Percentiles rank a stretch among this genome's conserved stretches.
These are phyloP conservation scores for Thraustotheca clavata DNA, from an alignment of 352 stramenopile species.

Conservation along the genomic window DNA sequence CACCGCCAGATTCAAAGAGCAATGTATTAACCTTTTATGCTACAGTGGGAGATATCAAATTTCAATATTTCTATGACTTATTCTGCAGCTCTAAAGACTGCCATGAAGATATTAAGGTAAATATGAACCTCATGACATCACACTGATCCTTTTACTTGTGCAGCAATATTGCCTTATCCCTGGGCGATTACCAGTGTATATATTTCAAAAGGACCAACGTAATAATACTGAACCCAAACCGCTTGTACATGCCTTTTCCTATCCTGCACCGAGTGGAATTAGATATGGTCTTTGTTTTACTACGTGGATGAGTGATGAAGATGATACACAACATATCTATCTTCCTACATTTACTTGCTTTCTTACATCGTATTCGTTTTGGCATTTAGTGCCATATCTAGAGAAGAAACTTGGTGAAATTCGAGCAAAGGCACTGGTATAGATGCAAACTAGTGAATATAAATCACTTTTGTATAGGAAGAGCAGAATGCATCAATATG, in stretches of 20 bases:
- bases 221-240: neutral
- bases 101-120: neutral
- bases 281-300: slow-evolving; percentile 9
- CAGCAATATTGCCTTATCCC: slow-evolving; percentile 9
- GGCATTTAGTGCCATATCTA: neutral
- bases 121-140: neutral
- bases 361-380: neutral
- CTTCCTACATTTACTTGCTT: neutral
- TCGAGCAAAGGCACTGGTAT: too few species aligned
- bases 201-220: neutral
- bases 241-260: neutral
- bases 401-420: too few species aligned
- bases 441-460: too few species aligned
- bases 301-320: neutral
- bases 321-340: neutral
- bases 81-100: neutral
- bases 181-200: neutral
- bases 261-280: neutral
- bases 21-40: slow-evolving; percentile 6
- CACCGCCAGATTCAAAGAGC: neutral
- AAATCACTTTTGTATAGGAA: neutral
- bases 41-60: neutral
- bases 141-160: neutral
- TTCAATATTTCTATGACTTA: neutral
- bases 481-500: neutral